Evolutionary conservation across 1,139 yeast species (phyloP).

Genomic region (Candida tetrigidarum): DNA sequence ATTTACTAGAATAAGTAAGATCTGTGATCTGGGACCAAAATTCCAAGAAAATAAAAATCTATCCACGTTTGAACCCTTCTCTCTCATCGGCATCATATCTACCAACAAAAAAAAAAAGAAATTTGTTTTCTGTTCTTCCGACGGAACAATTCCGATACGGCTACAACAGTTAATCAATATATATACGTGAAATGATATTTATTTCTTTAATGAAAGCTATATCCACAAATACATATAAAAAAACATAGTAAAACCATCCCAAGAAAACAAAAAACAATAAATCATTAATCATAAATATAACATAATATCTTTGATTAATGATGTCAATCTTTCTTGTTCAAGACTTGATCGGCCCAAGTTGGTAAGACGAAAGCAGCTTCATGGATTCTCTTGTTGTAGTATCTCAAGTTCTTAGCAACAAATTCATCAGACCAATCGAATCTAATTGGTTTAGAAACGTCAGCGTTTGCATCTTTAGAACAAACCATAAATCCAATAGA

Average conservation of each 20-base stretch:
- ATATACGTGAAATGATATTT: too few relatives aligned
- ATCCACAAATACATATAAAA: not conserved
- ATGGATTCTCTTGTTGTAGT: constrained; percentile 81
- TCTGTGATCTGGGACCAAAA: not conserved
- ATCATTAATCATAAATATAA: constrained; percentile 2
- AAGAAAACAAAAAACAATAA: constrained; percentile 1
- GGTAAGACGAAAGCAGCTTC: constrained; percentile 88
- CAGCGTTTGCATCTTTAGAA: constrained; percentile 67
- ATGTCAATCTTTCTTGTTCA: constrained; percentile 27
- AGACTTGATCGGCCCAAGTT: constrained; percentile 68
- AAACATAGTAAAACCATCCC: not conserved
- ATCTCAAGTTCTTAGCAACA: constrained; percentile 69
- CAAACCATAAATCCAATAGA: constrained; percentile 96
- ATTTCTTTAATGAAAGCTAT: not conserved
- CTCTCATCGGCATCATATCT: not conserved
- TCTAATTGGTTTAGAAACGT: constrained; percentile 71
- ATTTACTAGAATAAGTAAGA: too few relatives aligned
- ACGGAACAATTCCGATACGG: constrained; percentile 4
- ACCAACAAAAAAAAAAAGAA: too few relatives aligned
- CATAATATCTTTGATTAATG: constrained; percentile 4
- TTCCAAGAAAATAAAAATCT: constrained; percentile 3
- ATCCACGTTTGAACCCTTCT: not conserved
- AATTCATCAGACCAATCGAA: constrained; percentile 60
- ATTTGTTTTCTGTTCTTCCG: not conserved
- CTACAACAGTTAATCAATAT: too few relatives aligned